Conservation (phyloP, 768 basidiomycete genomes). For the Candolleomyces efflorescens region DNA sequence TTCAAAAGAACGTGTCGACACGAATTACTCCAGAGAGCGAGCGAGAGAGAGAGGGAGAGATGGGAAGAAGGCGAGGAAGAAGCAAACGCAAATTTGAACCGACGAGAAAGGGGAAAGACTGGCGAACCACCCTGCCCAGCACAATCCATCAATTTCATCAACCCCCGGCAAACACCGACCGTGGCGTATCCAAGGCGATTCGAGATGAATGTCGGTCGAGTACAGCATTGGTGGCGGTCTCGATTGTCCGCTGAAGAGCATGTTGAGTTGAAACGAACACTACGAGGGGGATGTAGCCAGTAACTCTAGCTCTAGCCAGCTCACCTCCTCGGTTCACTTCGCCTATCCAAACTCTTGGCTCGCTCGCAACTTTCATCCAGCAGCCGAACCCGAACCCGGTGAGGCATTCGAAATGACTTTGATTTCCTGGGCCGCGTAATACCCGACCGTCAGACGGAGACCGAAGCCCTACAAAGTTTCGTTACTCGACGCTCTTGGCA, state of each 20-base stretch:
- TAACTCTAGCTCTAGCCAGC: too few species aligned
- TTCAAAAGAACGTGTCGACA: constrained; percentile 8
- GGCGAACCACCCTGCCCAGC: not conserved
- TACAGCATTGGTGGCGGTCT: not conserved
- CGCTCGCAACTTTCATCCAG: too few species aligned
- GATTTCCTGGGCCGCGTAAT: too few species aligned
- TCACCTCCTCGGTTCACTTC: too few species aligned
- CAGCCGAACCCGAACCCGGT: too few species aligned
- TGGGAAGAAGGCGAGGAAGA: not conserved
- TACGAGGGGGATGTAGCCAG: too few species aligned
- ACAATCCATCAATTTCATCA: not conserved
- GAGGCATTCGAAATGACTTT: too few species aligned
- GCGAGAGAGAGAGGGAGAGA: constrained; percentile 1
- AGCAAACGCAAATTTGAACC: not conserved
- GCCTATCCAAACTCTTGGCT: too few species aligned
- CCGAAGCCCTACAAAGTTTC: too few species aligned
- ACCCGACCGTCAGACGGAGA: too few species aligned
- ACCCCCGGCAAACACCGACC: not conserved
- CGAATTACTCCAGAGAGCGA: not conserved
- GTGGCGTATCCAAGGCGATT: not conserved
- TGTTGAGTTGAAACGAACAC: too few species aligned
- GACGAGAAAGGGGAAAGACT: not conserved
- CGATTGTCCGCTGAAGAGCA: not conserved
- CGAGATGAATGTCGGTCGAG: not conserved
- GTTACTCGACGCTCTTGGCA: too few species aligned